Conservation (phyloP, 2,329 filamentous ascomycete genomes). For the Trichoderma harzianum region DNA sequence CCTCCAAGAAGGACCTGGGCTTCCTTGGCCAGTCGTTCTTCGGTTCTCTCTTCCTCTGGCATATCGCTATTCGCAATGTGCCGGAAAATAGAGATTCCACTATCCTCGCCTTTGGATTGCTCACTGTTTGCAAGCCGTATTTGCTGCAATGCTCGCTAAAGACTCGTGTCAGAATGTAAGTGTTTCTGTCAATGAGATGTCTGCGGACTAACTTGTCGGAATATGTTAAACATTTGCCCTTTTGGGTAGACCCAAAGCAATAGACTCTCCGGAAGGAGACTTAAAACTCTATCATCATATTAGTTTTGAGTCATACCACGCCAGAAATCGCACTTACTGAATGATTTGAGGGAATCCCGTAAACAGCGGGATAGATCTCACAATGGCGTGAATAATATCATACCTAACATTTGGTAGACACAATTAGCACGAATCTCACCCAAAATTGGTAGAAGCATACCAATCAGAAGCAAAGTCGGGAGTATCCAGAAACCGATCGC, state of each 20-base stretch:
- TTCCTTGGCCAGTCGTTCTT: not conserved
- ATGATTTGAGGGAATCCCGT: not conserved
- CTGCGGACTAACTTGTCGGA: not conserved
- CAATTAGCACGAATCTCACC: not conserved
- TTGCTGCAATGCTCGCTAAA: not conserved
- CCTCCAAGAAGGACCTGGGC: not conserved
- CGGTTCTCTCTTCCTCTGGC: not conserved
- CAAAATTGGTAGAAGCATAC: not conserved
- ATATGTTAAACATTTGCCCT: not conserved
- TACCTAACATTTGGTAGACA: not conserved
- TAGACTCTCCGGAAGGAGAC: not conserved
- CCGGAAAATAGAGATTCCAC: not conserved
- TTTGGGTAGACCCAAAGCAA: not conserved
- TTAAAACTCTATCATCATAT: not conserved
- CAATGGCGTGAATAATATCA: not conserved
- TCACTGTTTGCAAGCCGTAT: not conserved
- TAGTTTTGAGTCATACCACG: not conserved
- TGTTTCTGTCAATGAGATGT: not conserved
- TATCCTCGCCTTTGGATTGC: not conserved
- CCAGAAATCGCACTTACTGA: not conserved
- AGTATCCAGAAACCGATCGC: not conserved
- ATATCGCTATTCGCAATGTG: not conserved
- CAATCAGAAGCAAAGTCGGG: not conserved
- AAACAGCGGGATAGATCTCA: not conserved
- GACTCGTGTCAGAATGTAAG: not conserved